Percentiles rank a stretch among this genome's conserved stretches.
phyloP scores from a whole-genome alignment of 106 monocot species.

The Dendrobium catenatum region DNA sequence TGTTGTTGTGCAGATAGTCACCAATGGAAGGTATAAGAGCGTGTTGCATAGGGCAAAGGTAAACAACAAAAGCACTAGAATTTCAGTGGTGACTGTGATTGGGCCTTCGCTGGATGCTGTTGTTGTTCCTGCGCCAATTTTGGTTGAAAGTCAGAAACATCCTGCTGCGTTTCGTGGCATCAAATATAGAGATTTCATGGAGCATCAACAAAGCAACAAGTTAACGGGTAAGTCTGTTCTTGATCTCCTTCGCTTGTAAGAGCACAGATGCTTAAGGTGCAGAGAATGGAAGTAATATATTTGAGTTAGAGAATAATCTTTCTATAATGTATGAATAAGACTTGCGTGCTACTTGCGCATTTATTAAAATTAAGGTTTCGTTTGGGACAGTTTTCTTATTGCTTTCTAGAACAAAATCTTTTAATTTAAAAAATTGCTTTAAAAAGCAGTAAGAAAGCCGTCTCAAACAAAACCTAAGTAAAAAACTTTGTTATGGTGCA shows the following conservation, averaged over 20 bases:
- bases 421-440: too few relatives aligned
- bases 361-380: too few relatives aligned
- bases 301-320: too few relatives aligned
- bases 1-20: constrained; percentile 39
- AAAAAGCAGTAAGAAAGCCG: too few relatives aligned
- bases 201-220: constrained; percentile 41
- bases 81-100: constrained; percentile 33
- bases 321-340: too few relatives aligned
- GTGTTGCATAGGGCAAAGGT: constrained; percentile 50
- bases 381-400: too few relatives aligned
- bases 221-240: constrained; percentile 46
- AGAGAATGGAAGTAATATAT: too few relatives aligned
- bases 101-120: constrained; percentile 38
- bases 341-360: too few relatives aligned
- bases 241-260: constrained; percentile 15
- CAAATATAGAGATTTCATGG: constrained; percentile 43
- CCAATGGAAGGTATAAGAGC: constrained; percentile 67
- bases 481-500: too few relatives aligned
- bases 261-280: too few relatives aligned
- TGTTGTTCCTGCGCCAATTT: constrained; percentile 28
- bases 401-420: too few relatives aligned
- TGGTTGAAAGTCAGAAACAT: constrained; percentile 14
- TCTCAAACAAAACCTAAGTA: too few relatives aligned
- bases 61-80: constrained; percentile 25
- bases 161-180: constrained; percentile 29